phyloP scores from a whole-genome alignment of 768 basidiomycete genomes.

The Lactarius quietus region DNA sequence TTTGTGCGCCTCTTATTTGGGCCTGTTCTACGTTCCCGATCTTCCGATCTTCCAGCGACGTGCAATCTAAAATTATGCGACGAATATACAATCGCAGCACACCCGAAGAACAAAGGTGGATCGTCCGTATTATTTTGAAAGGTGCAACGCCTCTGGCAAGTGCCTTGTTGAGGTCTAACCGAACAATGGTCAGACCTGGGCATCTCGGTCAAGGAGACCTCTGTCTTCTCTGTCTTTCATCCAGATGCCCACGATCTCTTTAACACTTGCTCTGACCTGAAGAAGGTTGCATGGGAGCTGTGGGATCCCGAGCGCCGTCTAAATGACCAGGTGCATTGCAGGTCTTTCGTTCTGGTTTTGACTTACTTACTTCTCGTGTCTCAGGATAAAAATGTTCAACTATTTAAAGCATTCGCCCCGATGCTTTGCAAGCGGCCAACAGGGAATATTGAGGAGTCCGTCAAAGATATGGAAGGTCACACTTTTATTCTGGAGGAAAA shows the following conservation, averaged over 20 bases:
- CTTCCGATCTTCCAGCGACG: slow-evolving; percentile 46
- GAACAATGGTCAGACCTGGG: slow-evolving; percentile 63
- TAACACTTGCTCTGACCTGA: slow-evolving; percentile 95
- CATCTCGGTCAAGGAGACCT: slow-evolving; percentile 92
- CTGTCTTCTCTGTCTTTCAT: slow-evolving; percentile 88
- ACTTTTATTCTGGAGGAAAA: slow-evolving; percentile 96
- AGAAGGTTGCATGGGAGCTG: slow-evolving; percentile 87
- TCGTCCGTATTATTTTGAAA: slow-evolving; percentile 93
- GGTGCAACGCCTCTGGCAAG: slow-evolving; percentile 43
- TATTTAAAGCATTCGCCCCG: slow-evolving; percentile 87
- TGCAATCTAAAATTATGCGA: slow-evolving; percentile 71
- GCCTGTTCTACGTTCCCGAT: slow-evolving; percentile 8
- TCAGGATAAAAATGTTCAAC: slow-evolving; percentile 78
- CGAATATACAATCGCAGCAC: slow-evolving; percentile 77
- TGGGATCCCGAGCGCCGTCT: slow-evolving; percentile 71
- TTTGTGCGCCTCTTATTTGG: neutral
- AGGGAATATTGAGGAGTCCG: slow-evolving; percentile 73
- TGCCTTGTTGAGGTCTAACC: neutral
- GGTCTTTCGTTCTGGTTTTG: neutral
- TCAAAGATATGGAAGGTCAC: slow-evolving; percentile 75
- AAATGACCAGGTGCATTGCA: slow-evolving; percentile 48
- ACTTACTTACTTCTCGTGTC: neutral
- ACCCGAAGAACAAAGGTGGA: slow-evolving; percentile 89
- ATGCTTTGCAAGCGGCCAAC: slow-evolving; percentile 93
- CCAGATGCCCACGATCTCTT: slow-evolving; percentile 92